These are phyloP conservation scores for Solanum arcanum DNA, from an alignment of 257 asterid species.

Conservation along the genomic window DNA sequence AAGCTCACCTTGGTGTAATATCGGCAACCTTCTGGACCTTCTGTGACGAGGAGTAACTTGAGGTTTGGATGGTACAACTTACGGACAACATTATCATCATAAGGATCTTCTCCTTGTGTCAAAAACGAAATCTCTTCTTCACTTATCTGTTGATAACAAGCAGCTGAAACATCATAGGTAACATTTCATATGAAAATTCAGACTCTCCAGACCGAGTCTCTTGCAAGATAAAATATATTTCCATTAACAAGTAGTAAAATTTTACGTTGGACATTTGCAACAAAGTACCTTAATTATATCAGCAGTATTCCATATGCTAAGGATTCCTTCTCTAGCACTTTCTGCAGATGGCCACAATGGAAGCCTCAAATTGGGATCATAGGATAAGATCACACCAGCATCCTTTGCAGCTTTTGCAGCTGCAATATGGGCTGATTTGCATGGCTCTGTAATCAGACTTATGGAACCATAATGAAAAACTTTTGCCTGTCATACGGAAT, in stretches of 20 bases:
- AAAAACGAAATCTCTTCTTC: slow-evolving; percentile 88
- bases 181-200: neutral
- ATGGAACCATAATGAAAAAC: slow-evolving; percentile 82
- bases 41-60: slow-evolving; percentile 86
- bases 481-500: slow-evolving; percentile 51
- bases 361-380: slow-evolving; percentile 96
- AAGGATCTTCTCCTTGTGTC: slow-evolving; percentile 93
- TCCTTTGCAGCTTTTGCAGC: slow-evolving; percentile 89
- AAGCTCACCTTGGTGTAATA: slow-evolving; percentile 82
- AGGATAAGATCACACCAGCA: slow-evolving; percentile 82
- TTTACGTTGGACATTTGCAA: neutral
- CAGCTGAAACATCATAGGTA: slow-evolving; percentile 5
- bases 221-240: neutral
- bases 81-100: slow-evolving; percentile 74
- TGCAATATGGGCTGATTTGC: slow-evolving; percentile 87
- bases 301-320: slow-evolving; percentile 91
- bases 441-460: slow-evolving; percentile 95
- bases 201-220: neutral
- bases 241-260: neutral
- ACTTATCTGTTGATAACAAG: slow-evolving; percentile 47
- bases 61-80: slow-evolving; percentile 75
- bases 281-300: slow-evolving; percentile 78
- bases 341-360: slow-evolving; percentile 96
- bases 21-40: slow-evolving; percentile 95
- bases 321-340: slow-evolving; percentile 94